A percentile compares a stretch with the other conserved stretches of the same genome.
Conservation (phyloP, 352 stramenopile species). For the Detonula confervacea region DNA sequence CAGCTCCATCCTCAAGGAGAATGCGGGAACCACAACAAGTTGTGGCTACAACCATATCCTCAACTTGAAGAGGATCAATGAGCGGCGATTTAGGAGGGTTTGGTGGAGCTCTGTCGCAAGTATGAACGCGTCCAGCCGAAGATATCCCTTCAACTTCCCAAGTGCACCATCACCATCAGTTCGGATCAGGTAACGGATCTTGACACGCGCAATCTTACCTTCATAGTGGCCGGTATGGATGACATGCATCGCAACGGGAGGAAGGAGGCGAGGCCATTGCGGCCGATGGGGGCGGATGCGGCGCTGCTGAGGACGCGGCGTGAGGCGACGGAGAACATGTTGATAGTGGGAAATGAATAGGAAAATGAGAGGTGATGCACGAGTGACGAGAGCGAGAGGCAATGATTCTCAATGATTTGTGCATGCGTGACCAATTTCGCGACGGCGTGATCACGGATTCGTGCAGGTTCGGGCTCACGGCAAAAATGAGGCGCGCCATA, state of each 20-base stretch:
- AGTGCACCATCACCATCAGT: no score
- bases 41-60: constrained; percentile 27
- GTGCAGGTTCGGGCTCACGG: no score
- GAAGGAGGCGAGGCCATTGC: constrained; percentile 23
- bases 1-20: constrained; percentile 37
- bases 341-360: no score
- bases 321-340: constrained; percentile 47
- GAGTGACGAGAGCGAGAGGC: no score
- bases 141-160: no score
- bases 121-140: constrained; percentile 30
- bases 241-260: constrained; percentile 49
- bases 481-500: no score
- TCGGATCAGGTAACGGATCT: no score
- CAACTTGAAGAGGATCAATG: constrained; percentile 26
- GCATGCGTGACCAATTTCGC: no score
- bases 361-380: no score
- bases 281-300: neutral
- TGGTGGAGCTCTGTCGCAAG: constrained; percentile 41
- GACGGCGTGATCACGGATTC: no score
- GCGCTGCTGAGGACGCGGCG: constrained; percentile 22
- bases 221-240: constrained; percentile 58
- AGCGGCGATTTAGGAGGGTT: constrained; percentile 25
- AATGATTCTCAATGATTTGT: no score
- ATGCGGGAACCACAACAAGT: constrained; percentile 30
- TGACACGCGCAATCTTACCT: no score